phyloP scores from a whole-genome alignment of 208 protist genomes.

The Leishmania gerbilli region DNA sequence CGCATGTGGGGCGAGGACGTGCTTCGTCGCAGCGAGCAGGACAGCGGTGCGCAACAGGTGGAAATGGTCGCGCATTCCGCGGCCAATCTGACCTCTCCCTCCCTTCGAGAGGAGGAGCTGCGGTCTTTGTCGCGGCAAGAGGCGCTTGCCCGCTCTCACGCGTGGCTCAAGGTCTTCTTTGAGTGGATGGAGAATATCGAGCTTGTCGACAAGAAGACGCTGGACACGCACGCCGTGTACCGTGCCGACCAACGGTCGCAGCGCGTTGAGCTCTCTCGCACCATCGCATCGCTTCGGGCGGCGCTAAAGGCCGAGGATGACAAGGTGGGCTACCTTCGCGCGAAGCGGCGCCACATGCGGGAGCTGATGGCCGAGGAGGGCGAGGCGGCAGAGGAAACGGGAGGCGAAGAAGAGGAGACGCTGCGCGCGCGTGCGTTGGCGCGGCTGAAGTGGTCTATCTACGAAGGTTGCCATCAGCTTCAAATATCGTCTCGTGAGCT shows the following conservation, averaged over 20 bases:
- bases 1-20: conserved; percentile 24
- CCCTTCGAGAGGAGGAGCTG: conserved; percentile 27
- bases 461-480: conserved; percentile 81
- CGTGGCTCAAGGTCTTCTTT: conserved; percentile 76
- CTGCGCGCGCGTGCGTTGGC: conserved; percentile 68
- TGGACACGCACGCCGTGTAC: conserved; percentile 69
- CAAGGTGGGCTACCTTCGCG: conserved; percentile 66
- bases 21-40: conserved; percentile 10
- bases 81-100: neutral
- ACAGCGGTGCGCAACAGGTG: neutral
- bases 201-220: conserved; percentile 63
- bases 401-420: conserved; percentile 83
- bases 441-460: conserved; percentile 75
- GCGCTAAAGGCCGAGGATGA: conserved; percentile 51
- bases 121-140: conserved; percentile 56
- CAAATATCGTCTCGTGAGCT: conserved; percentile 75
- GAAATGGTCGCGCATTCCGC: neutral
- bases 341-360: conserved; percentile 73
- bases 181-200: conserved; percentile 75
- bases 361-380: conserved; percentile 69
- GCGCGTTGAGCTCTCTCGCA: conserved; percentile 77
- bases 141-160: conserved; percentile 61
- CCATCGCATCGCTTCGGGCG: conserved; percentile 42
- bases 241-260: conserved; percentile 69
- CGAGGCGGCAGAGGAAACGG: conserved; percentile 54